A percentile compares a stretch with the other conserved stretches of the same genome.
Conservation (phyloP, 805 yeast species). For the Candida sphagnicola region DNA sequence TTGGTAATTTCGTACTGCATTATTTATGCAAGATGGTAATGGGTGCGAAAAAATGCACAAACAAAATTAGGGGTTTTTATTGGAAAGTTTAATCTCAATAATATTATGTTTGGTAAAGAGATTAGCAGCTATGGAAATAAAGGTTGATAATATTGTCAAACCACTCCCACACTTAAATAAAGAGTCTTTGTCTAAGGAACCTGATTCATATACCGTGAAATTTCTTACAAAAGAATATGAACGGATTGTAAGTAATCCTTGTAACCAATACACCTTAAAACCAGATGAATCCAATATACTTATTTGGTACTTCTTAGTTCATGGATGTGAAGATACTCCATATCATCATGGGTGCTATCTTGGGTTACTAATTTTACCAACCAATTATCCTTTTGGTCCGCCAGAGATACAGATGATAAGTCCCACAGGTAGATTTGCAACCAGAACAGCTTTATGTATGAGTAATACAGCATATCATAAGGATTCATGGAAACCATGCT, state of each 20-base stretch:
- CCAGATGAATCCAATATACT: slow-evolving; percentile 11
- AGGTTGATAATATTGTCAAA: not conserved
- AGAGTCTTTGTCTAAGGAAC: not conserved
- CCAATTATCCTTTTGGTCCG: slow-evolving; percentile 12
- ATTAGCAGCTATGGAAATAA: too few species aligned
- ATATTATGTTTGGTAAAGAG: not conserved
- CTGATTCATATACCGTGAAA: slow-evolving; percentile 3
- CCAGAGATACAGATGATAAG: slow-evolving; percentile 18
- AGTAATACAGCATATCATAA: slow-evolving; percentile 12
- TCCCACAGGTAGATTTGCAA: slow-evolving; percentile 12
- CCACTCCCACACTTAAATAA: slow-evolving; percentile 3
- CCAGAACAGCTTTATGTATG: slow-evolving; percentile 11
- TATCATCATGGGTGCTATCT: slow-evolving; percentile 13
- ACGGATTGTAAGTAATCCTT: slow-evolving; percentile 6
- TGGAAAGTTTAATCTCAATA: not conserved
- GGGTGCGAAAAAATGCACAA: not conserved
- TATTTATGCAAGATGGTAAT: not conserved
- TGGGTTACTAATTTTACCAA: slow-evolving; percentile 13
- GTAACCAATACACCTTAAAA: slow-evolving; percentile 9
- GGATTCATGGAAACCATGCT: slow-evolving; percentile 14
- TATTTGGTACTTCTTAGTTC: slow-evolving; percentile 13
- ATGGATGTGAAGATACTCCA: slow-evolving; percentile 10
- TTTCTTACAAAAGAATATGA: slow-evolving; percentile 9
- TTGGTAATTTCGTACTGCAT: too few species aligned
- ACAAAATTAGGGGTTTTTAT: not conserved